These are phyloP conservation scores for Metschnikowia borealis DNA, from an alignment of 805 yeast species.

Conservation along the genomic window DNA sequence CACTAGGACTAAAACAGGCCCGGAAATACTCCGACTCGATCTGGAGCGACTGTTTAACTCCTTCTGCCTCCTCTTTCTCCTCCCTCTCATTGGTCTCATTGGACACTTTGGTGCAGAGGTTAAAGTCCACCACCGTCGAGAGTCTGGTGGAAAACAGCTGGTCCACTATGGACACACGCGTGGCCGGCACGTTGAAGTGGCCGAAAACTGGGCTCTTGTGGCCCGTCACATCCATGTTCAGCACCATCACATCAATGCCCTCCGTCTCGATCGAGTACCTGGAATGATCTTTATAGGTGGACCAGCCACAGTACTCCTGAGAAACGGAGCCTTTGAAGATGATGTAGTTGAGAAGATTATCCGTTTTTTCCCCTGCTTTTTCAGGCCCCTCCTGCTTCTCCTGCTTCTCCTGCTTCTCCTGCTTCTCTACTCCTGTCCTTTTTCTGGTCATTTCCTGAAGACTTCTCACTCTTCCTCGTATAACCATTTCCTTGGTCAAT, in stretches of 20 bases:
- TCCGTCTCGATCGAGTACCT: constrained; percentile 36
- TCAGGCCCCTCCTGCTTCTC: no score
- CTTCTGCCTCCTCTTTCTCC: constrained; percentile 15
- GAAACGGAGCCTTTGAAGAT: constrained; percentile 23
- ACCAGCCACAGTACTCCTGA: constrained; percentile 36
- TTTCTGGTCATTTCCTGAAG: constrained; percentile 6
- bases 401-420: not conserved
- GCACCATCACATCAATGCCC: constrained; percentile 26
- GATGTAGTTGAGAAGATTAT: constrained; percentile 1
- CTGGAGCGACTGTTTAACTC: constrained; percentile 44
- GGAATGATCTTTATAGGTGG: constrained; percentile 29
- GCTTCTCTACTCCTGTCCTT: not conserved
- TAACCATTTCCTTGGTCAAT: constrained; percentile 2
- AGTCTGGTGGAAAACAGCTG: constrained; percentile 38
- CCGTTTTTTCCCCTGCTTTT: no score
- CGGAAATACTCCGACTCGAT: constrained; percentile 58
- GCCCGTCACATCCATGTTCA: constrained; percentile 8
- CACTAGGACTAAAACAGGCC: constrained; percentile 51
- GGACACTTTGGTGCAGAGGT: constrained; percentile 40
- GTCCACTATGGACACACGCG: constrained; percentile 38
- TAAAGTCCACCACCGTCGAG: constrained; percentile 42
- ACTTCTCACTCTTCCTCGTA: constrained; percentile 9
- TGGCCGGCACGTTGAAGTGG: constrained; percentile 38
- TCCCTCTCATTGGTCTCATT: constrained; percentile 35
- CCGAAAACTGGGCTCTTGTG: constrained; percentile 31